These are phyloP conservation scores for Microbotryum silenes-acaulis DNA, from an alignment of 1,284 basidiomycete genomes.

Conservation along the genomic window DNA sequence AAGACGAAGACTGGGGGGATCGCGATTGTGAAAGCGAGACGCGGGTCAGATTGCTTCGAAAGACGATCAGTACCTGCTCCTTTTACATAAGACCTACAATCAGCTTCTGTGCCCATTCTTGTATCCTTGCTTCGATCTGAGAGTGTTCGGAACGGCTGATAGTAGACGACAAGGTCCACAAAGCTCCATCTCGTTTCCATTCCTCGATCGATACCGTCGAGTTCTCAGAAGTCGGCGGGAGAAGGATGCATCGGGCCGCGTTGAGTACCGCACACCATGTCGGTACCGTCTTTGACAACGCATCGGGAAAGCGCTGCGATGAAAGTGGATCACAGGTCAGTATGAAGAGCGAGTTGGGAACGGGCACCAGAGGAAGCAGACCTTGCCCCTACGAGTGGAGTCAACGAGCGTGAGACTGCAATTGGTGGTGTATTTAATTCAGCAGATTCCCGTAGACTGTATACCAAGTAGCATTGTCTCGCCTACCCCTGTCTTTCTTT, in stretches of 20 bases:
- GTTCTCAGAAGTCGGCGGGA: constrained; percentile 41
- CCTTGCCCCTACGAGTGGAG: constrained; percentile 84
- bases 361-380: constrained; percentile 11
- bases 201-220: constrained; percentile 29
- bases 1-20: constrained; percentile 25
- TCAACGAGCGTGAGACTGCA: constrained; percentile 76
- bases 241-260: constrained; percentile 46
- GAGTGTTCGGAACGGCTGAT: constrained; percentile 52
- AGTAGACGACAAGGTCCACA: constrained; percentile 58
- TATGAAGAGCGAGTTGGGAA: background rate
- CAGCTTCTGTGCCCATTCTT: constrained; percentile 59
- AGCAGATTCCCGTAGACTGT: background rate
- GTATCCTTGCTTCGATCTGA: constrained; percentile 59
- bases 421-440: too few relatives aligned
- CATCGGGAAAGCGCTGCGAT: constrained; percentile 71
- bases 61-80: background rate
- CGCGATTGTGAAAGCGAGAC: background rate
- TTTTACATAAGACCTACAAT: constrained; percentile 44
- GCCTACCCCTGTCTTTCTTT: constrained; percentile 54
- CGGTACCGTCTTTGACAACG: constrained; percentile 86
- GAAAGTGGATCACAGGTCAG: background rate
- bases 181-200: constrained; percentile 42
- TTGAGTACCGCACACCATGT: constrained; percentile 95
- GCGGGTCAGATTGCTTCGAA: background rate
- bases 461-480: background rate